phyloP scores from a whole-genome alignment of 2,329 filamentous ascomycete species.

The Colletotrichum abscissum region DNA sequence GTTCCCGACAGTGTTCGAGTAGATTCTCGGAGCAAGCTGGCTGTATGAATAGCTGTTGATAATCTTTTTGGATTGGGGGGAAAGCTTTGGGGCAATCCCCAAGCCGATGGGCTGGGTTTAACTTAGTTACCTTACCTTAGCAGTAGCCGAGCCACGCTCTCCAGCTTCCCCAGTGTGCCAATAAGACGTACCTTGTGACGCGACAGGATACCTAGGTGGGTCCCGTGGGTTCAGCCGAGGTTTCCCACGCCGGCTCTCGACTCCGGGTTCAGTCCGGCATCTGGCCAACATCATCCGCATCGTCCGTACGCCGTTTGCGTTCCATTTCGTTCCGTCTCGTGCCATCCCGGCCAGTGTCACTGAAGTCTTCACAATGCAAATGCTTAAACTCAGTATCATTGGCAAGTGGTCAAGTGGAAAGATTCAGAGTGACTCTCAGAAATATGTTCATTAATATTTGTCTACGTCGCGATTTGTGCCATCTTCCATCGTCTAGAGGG shows the following conservation, averaged over 20 bases:
- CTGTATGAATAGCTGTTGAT: background rate
- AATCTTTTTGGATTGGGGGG: background rate
- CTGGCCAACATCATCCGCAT: background rate
- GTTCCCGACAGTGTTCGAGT: background rate
- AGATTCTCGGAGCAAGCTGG: background rate
- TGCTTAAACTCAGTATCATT: too few species aligned
- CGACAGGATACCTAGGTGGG: conserved; percentile 12
- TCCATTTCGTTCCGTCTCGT: background rate
- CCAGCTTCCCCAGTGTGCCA: background rate
- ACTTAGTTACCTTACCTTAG: background rate
- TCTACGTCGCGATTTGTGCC: conserved; percentile 45
- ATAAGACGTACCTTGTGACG: conserved; percentile 13
- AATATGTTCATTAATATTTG: conserved; percentile 52
- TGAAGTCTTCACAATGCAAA: too few species aligned
- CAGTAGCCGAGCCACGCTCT: background rate
- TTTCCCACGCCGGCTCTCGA: background rate
- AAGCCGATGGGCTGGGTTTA: background rate
- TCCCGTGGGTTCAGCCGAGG: conserved; percentile 21
- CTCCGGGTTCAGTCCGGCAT: background rate
- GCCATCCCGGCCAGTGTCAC: too few species aligned
- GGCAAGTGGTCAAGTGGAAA: too few species aligned
- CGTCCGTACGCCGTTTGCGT: too few species aligned
- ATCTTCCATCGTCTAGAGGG: conserved; percentile 34
- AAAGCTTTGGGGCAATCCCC: background rate
- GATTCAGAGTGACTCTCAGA: conserved; percentile 8